Evolutionary conservation across 2,329 filamentous ascomycete genomes (phyloP).

Genomic region (Sporothrix curviconia): DNA sequence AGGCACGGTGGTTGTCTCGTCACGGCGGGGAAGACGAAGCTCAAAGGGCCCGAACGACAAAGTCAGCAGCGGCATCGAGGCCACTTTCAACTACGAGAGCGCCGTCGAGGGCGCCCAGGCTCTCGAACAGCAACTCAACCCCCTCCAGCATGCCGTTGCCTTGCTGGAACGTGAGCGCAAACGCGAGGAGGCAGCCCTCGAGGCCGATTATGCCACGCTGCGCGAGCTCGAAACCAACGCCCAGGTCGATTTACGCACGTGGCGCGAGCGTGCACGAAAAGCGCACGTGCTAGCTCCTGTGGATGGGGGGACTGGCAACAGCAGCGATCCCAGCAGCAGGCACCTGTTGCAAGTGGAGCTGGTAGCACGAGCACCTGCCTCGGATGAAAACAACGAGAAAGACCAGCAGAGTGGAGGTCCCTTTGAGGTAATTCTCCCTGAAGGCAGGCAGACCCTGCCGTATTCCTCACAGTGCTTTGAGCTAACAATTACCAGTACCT

Average conservation of each 20-base stretch:
- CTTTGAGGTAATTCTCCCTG: slow-evolving; percentile 26
- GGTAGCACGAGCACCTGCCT: slow-evolving; percentile 1
- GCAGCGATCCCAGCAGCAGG: not conserved
- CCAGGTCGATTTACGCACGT: slow-evolving; percentile 44
- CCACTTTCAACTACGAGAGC: slow-evolving; percentile 60
- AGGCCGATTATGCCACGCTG: slow-evolving; percentile 48
- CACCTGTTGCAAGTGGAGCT: slow-evolving; percentile 3
- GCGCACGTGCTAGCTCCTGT: slow-evolving; percentile 45
- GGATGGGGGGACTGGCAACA: not conserved
- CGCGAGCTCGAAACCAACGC: slow-evolving; percentile 49
- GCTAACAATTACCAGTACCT: slow-evolving; percentile 17
- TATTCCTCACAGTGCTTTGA: not conserved
- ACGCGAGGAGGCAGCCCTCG: slow-evolving; percentile 49
- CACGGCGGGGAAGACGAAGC: not conserved
- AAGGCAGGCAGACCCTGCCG: too few relatives aligned
- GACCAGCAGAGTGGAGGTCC: slow-evolving; percentile 17
- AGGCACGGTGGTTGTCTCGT: slow-evolving; percentile 14
- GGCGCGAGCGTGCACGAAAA: slow-evolving; percentile 43
- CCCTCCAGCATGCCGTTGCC: slow-evolving; percentile 55
- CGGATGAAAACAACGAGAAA: not conserved
- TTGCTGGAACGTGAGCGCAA: slow-evolving; percentile 53
- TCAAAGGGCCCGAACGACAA: slow-evolving; percentile 22
- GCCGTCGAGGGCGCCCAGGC: slow-evolving; percentile 52
- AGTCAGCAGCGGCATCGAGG: slow-evolving; percentile 45
- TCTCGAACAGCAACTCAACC: slow-evolving; percentile 54